Percentiles rank a stretch among this genome's conserved stretches.
phyloP scores from a whole-genome alignment of 2,329 filamentous ascomycete genomes.

The Capronia coronata region DNA sequence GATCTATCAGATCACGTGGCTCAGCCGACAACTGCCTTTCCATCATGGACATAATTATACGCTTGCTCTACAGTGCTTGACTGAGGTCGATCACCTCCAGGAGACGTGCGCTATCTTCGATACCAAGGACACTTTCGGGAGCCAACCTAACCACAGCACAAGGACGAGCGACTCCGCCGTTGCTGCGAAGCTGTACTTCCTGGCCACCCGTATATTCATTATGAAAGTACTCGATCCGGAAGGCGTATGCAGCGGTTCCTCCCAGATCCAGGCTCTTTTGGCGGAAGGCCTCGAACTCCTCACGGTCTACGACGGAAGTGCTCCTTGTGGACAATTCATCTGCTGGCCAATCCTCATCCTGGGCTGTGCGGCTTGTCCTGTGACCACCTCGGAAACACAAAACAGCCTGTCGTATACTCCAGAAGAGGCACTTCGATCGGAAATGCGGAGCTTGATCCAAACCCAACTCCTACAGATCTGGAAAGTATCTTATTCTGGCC shows the following conservation, averaged over 20 bases:
- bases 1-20: slow-evolving; percentile 22
- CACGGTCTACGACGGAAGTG: slow-evolving; percentile 11
- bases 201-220: slow-evolving; percentile 17
- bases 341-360: slow-evolving; percentile 22
- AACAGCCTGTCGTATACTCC: not conserved
- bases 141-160: not conserved
- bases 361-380: slow-evolving; percentile 19
- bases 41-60: slow-evolving; percentile 2
- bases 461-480: slow-evolving; percentile 17
- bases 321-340: slow-evolving; percentile 19
- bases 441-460: slow-evolving; percentile 16
- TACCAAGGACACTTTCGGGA: not conserved
- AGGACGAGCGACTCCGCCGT: slow-evolving; percentile 11
- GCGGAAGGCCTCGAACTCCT: slow-evolving; percentile 6
- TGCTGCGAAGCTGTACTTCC: slow-evolving; percentile 17
- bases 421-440: not conserved
- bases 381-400: slow-evolving; percentile 1
- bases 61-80: slow-evolving; percentile 15
- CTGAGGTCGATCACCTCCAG: slow-evolving; percentile 12
- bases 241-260: slow-evolving; percentile 4
- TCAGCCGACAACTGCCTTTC: slow-evolving; percentile 19
- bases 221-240: slow-evolving; percentile 16
- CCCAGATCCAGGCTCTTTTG: slow-evolving; percentile 9
- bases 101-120: slow-evolving; percentile 3
- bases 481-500: slow-evolving; percentile 21